phyloP scores from a whole-genome alignment of 2,329 filamentous ascomycete genomes.

The Exserohilum turcica region DNA sequence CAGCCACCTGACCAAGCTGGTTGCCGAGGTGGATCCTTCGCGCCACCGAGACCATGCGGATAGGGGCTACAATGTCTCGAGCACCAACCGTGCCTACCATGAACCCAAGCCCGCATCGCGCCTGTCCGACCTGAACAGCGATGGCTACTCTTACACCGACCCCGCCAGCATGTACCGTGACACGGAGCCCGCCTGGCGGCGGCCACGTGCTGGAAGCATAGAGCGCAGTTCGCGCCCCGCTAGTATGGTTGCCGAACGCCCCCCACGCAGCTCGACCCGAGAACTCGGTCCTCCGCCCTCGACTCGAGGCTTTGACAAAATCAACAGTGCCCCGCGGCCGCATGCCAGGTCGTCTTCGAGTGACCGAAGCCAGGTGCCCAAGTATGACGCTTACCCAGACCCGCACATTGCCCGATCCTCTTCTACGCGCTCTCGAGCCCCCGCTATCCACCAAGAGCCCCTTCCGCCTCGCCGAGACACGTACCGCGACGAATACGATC shows the following conservation, averaged over 20 bases:
- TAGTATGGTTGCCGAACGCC: conserved; percentile 51
- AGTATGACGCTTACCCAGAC: conserved; percentile 50
- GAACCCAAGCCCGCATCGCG: conserved; percentile 31
- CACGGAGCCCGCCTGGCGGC: conserved; percentile 56
- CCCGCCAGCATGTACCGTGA: conserved; percentile 57
- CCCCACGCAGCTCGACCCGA: conserved; percentile 43
- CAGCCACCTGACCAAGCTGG: conserved; percentile 44
- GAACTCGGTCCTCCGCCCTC: conserved; percentile 65
- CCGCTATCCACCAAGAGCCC: conserved; percentile 55
- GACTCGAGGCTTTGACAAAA: conserved; percentile 72
- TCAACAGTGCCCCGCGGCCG: conserved; percentile 51
- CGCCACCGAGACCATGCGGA: conserved; percentile 33
- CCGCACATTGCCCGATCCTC: conserved; percentile 33
- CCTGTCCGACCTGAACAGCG: conserved; percentile 48
- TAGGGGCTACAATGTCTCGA: conserved; percentile 34
- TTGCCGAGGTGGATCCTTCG: conserved; percentile 46
- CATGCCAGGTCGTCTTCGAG: conserved; percentile 39
- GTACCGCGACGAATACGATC: conserved; percentile 53
- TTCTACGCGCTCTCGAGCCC: conserved; percentile 50
- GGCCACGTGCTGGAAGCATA: conserved; percentile 52
- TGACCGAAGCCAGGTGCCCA: conserved; percentile 35
- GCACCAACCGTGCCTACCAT: conserved; percentile 40
- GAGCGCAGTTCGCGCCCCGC: conserved; percentile 53
- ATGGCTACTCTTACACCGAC: conserved; percentile 57
- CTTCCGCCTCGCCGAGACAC: conserved; percentile 49